phyloP scores from a whole-genome alignment of 352 stramenopile genomes.

The Phytophthora chlamydospora region DNA sequence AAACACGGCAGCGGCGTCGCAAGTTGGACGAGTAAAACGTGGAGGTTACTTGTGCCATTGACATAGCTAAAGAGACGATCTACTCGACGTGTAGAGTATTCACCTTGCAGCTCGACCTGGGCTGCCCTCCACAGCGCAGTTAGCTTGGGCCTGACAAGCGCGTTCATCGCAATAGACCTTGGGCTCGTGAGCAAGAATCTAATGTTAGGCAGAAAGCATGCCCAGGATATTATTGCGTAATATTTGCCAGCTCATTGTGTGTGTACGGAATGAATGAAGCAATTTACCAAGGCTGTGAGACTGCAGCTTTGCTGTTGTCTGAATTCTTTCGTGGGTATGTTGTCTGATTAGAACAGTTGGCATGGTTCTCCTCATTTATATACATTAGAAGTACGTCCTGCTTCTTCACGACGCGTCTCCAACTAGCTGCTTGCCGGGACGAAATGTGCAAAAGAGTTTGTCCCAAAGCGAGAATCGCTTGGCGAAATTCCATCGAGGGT shows the following conservation, averaged over 20 bases:
- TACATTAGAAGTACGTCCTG: too few relatives aligned
- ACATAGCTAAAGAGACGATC: slow-evolving; percentile 13
- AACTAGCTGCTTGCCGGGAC: slow-evolving; percentile 27
- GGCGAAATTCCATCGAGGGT: slow-evolving; percentile 85
- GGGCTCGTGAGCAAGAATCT: not conserved
- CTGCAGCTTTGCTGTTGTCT: too few relatives aligned
- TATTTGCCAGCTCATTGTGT: too few relatives aligned
- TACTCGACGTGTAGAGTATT: slow-evolving; percentile 21
- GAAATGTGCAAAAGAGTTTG: slow-evolving; percentile 84
- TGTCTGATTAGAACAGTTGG: too few relatives aligned
- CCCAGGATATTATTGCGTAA: too few relatives aligned
- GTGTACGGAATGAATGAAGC: too few relatives aligned
- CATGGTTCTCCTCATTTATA: too few relatives aligned
- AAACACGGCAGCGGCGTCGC: slow-evolving; percentile 21
- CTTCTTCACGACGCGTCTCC: not conserved
- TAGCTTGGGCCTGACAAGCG: slow-evolving; percentile 5
- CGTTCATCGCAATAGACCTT: not conserved
- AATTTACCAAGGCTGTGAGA: too few relatives aligned
- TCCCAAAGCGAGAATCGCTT: slow-evolving; percentile 91
- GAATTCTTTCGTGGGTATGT: too few relatives aligned
- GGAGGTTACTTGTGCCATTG: slow-evolving; percentile 6
- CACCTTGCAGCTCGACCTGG: slow-evolving; percentile 26
- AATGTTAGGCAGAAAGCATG: not conserved
- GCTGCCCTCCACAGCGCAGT: slow-evolving; percentile 10
- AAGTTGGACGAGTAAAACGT: slow-evolving; percentile 10